phyloP scores from a whole-genome alignment of 192 early-diverging fungal species.

The Backusella westeae region DNA sequence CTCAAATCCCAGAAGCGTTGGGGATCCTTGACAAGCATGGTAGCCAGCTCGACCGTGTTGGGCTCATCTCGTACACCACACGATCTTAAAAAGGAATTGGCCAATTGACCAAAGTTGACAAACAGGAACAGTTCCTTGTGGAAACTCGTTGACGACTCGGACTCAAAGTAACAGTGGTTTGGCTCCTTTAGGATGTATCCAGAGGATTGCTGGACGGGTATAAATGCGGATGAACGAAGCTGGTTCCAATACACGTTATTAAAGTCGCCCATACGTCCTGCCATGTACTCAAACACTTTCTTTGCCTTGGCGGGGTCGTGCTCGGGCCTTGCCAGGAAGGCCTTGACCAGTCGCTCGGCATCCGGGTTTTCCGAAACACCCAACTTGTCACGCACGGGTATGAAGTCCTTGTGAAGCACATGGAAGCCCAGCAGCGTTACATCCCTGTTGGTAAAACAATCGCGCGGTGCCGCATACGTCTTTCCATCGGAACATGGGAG shows the following conservation, averaged over 20 bases:
- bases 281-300: conserved; percentile 66
- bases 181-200: conserved; percentile 43
- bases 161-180: conserved; percentile 54
- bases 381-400: conserved; percentile 54
- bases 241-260: conserved; percentile 48
- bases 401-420: conserved; percentile 55
- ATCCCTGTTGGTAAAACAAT: conserved; percentile 63
- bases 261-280: conserved; percentile 61
- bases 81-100: conserved; percentile 74
- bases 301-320: conserved; percentile 27
- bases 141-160: conserved; percentile 37
- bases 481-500: conserved; percentile 50
- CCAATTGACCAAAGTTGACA: conserved; percentile 69
- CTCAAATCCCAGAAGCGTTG: conserved; percentile 34
- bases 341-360: conserved; percentile 34
- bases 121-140: conserved; percentile 53
- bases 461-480: conserved; percentile 50
- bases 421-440: conserved; percentile 65
- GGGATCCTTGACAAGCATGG: conserved; percentile 53
- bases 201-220: conserved; percentile 53
- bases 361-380: conserved; percentile 63
- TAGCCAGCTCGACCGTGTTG: conserved; percentile 66
- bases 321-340: conserved; percentile 34
- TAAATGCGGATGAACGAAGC: conserved; percentile 55
- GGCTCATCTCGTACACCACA: conserved; percentile 87